Conservation (phyloP, 257 asterid species). For the Hygrophila difformis region DNA sequence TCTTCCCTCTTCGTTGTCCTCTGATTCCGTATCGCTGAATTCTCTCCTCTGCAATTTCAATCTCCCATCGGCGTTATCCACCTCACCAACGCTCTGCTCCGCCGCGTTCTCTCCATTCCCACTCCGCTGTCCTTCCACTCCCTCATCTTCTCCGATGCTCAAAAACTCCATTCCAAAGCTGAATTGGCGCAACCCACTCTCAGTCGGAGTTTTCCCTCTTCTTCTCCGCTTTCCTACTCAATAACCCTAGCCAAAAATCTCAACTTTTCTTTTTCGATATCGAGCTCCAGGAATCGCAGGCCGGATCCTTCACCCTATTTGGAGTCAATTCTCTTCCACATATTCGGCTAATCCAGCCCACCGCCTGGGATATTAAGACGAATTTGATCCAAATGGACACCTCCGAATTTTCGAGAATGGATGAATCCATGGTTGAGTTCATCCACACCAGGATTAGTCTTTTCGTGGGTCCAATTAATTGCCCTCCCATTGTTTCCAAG, state of each 20-base stretch:
- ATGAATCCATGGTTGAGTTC: constrained; percentile 82
- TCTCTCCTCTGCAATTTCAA: too few relatives aligned
- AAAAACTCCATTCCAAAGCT: constrained; percentile 67
- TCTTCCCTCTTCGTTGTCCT: constrained; percentile 65
- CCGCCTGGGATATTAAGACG: constrained; percentile 39
- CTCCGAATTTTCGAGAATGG: constrained; percentile 48
- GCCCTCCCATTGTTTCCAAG: too few relatives aligned
- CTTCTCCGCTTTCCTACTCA: constrained; percentile 53
- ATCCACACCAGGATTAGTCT: constrained; percentile 38
- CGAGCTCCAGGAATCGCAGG: constrained; percentile 54
- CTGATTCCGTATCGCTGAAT: too few relatives aligned
- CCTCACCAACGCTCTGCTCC: too few relatives aligned
- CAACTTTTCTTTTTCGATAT: too few relatives aligned
- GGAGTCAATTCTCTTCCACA: constrained; percentile 72
- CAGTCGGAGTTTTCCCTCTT: constrained; percentile 64
- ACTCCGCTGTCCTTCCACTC: constrained; percentile 65
- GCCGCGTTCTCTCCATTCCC: constrained; percentile 55
- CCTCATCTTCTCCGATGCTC: constrained; percentile 87
- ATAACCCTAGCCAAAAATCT: too few relatives aligned
- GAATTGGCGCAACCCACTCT: constrained; percentile 73
- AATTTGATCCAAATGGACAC: constrained; percentile 69
- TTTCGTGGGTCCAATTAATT: constrained; percentile 47
- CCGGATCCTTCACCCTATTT: constrained; percentile 49
- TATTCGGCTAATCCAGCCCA: constrained; percentile 55
- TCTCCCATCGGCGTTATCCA: too few relatives aligned